A percentile compares a stretch with the other conserved stretches of the same genome.
Evolutionary conservation across 2,329 filamentous ascomycete genomes (phyloP).

Genomic region (Ophiosphaerella narmari): DNA sequence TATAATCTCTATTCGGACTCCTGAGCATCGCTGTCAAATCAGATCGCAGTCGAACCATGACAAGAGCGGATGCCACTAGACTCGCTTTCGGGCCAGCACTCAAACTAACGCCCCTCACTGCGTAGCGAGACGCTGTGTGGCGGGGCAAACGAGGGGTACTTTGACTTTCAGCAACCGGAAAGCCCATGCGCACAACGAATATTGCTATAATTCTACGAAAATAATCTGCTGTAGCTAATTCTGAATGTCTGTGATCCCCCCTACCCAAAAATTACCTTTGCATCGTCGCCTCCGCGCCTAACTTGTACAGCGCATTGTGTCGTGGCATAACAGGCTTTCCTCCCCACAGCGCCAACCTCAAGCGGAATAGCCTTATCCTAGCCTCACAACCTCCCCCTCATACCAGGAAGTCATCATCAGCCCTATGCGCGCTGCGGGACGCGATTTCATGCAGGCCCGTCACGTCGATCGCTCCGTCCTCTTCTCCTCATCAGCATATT

Average conservation of each 20-base stretch:
- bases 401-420: conserved; percentile 6
- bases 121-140: no score
- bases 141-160: background rate
- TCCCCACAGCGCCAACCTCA: conserved; percentile 7
- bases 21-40: no score
- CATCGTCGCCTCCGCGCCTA: conserved; percentile 3
- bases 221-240: background rate
- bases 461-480: no score
- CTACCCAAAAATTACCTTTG: background rate
- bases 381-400: conserved; percentile 4
- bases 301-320: conserved; percentile 4
- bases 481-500: no score
- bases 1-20: no score
- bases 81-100: no score
- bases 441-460: no score
- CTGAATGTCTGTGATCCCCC: background rate
- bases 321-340: conserved; percentile 6
- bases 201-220: conserved; percentile 5
- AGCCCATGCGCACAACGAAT: conserved; percentile 3
- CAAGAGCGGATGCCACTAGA: no score
- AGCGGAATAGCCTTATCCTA: conserved; percentile 7
- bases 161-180: conserved; percentile 9
- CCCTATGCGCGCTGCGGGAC: no score
- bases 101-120: no score
- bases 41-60: no score